Percentiles rank a stretch among this genome's conserved stretches.
phyloP scores from a whole-genome alignment of 2,329 filamentous ascomycete genomes.

The Raffaelea ambrosiae region DNA sequence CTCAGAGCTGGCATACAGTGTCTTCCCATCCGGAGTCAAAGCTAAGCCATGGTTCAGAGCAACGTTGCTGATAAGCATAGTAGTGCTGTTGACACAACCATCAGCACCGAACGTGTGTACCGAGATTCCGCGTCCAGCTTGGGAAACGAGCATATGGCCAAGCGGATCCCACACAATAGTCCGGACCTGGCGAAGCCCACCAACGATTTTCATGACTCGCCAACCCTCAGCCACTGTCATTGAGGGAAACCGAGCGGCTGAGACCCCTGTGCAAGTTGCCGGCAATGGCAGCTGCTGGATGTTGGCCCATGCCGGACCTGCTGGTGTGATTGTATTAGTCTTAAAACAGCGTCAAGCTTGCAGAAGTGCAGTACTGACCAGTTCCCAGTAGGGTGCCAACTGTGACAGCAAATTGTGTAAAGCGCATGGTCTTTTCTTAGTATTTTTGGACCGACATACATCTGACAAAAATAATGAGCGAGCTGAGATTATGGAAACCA shows the following conservation, averaged over 20 bases:
- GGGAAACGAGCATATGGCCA: conserved; percentile 29
- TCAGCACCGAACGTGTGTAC: conserved; percentile 30
- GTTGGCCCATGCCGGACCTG: conserved; percentile 15
- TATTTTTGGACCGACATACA: too few species aligned
- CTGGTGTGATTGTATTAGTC: too few species aligned
- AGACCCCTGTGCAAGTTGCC: conserved; percentile 24
- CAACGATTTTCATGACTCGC: conserved; percentile 30
- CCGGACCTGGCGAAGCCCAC: conserved; percentile 25
- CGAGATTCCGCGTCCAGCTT: conserved; percentile 27
- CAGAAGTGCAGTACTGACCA: too few species aligned
- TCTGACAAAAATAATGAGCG: too few species aligned
- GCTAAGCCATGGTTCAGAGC: conserved; percentile 31
- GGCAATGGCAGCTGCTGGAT: conserved; percentile 25
- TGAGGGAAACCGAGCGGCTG: conserved; percentile 22
- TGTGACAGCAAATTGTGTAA: too few species aligned
- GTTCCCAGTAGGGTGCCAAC: too few species aligned
- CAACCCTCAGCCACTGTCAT: conserved; percentile 24
- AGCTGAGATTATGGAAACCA: too few species aligned
- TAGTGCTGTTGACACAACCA: conserved; percentile 30
- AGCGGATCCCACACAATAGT: conserved; percentile 26
- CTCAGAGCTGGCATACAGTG: conserved; percentile 29
- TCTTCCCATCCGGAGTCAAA: conserved; percentile 28
- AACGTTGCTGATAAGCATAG: conserved; percentile 24
- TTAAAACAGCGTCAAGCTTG: too few species aligned
- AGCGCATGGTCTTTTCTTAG: too few species aligned